A percentile compares a stretch with the other conserved stretches of the same genome.
These are phyloP conservation scores for Mrakia hoshinonis DNA, from an alignment of 768 basidiomycete species.

Conservation along the genomic window DNA sequence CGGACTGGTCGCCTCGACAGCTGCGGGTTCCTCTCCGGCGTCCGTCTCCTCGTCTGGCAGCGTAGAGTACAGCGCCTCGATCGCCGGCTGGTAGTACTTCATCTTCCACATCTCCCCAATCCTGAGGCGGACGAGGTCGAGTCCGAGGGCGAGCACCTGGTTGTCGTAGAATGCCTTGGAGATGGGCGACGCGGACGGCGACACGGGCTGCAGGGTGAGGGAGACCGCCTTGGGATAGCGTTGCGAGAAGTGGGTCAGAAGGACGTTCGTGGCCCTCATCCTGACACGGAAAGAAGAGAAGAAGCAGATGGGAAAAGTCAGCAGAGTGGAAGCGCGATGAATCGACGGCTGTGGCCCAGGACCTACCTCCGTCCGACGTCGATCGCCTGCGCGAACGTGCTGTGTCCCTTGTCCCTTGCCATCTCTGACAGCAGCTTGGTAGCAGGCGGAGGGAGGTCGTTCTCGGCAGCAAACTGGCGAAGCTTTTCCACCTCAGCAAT, in stretches of 20 bases:
- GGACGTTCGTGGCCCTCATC: slow-evolving; percentile 72
- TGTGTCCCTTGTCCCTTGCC: slow-evolving; percentile 71
- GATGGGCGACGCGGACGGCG: slow-evolving; percentile 33
- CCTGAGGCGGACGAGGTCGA: slow-evolving; percentile 65
- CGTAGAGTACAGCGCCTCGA: slow-evolving; percentile 38
- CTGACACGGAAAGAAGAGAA: slow-evolving; percentile 41
- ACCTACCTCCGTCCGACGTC: slow-evolving; percentile 60
- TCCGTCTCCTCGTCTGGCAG: neutral
- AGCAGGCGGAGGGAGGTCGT: neutral
- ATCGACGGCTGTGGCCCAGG: neutral
- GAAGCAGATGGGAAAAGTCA: neutral
- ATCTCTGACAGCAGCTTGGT: slow-evolving; percentile 36
- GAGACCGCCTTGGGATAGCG: slow-evolving; percentile 66
- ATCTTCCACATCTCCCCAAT: slow-evolving; percentile 82
- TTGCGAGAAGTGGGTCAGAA: slow-evolving; percentile 94
- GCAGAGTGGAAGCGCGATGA: neutral
- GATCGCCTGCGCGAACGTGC: slow-evolving; percentile 82
- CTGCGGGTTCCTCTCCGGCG: neutral
- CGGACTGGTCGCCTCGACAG: no score
- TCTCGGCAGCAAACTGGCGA: neutral
- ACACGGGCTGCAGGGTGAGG: neutral
- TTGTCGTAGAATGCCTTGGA: slow-evolving; percentile 31
- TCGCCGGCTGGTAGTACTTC: slow-evolving; percentile 60
- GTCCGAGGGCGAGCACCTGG: slow-evolving; percentile 59
- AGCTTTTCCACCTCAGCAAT: slow-evolving; percentile 24